Conservation (phyloP, 768 basidiomycete genomes). For the Tricholoma hemisulphureum region DNA sequence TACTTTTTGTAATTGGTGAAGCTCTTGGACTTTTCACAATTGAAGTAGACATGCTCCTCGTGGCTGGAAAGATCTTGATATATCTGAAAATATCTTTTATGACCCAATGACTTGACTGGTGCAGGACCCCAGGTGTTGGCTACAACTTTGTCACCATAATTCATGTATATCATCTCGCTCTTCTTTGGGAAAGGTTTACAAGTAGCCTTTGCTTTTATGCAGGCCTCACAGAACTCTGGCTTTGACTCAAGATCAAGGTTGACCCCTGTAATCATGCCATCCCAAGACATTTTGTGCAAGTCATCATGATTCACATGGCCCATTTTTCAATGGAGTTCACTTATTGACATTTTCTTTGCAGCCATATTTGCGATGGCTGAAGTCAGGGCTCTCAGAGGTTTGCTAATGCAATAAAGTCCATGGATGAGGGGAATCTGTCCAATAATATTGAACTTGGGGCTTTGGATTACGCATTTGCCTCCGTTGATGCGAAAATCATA, state of each 20-base stretch:
- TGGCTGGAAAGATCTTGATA: too few relatives aligned
- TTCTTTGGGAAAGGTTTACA: too few relatives aligned
- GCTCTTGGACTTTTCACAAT: too few relatives aligned
- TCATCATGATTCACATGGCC: slow-evolving; percentile 33
- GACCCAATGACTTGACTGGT: too few relatives aligned
- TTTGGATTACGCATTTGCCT: not conserved
- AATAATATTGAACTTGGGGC: slow-evolving; percentile 3
- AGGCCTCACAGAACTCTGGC: slow-evolving; percentile 23
- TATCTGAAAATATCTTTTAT: too few relatives aligned
- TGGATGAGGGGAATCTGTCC: slow-evolving; percentile 20
- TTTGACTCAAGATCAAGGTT: slow-evolving; percentile 23
- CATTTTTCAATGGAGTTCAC: slow-evolving; percentile 31
- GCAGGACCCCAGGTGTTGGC: not conserved
- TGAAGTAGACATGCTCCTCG: too few relatives aligned
- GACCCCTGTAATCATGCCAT: slow-evolving; percentile 31
- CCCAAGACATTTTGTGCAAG: slow-evolving; percentile 24
- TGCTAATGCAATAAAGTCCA: slow-evolving; percentile 26
- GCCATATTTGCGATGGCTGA: slow-evolving; percentile 12
- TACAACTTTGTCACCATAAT: not conserved
- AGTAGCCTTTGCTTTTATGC: slow-evolving; percentile 20
- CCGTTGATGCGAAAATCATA: not conserved
- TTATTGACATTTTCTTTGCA: slow-evolving; percentile 18
- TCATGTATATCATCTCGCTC: too few relatives aligned
- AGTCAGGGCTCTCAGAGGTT: not conserved
- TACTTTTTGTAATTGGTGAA: too few relatives aligned